Conservation (phyloP, 306 rosid genomes). For the Begonia masoniana region DNA sequence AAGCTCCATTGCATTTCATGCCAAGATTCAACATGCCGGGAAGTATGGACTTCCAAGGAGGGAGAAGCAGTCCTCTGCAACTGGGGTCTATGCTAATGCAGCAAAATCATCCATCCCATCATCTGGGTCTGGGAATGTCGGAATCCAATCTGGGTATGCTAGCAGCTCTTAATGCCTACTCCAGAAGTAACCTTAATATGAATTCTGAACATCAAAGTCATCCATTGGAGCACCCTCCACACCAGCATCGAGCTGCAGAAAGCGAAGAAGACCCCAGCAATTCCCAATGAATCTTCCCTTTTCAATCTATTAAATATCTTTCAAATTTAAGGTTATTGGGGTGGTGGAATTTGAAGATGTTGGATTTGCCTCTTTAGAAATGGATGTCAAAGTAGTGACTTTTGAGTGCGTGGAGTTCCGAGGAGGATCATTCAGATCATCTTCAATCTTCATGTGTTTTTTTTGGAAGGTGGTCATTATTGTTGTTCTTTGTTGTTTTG, state of each 20-base stretch:
- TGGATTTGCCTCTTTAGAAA: too few species aligned
- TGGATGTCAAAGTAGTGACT: too few species aligned
- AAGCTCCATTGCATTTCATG: constrained; percentile 59
- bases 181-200: constrained; percentile 49
- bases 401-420: too few species aligned
- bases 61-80: constrained; percentile 37
- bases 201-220: constrained; percentile 43
- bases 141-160: constrained; percentile 86
- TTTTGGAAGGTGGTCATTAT: too few species aligned
- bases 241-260: constrained; percentile 27
- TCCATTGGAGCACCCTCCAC: constrained; percentile 41
- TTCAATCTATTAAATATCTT: too few species aligned
- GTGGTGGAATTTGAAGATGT: too few species aligned
- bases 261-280: constrained; percentile 64
- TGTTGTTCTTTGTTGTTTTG: too few species aligned
- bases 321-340: too few species aligned
- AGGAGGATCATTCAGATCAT: too few species aligned
- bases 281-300: constrained; percentile 30
- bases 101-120: constrained; percentile 17
- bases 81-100: constrained; percentile 70
- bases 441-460: too few species aligned
- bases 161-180: constrained; percentile 73
- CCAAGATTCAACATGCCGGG: constrained; percentile 52
- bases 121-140: constrained; percentile 48
- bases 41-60: constrained; percentile 46